Conservation (phyloP, 768 basidiomycete genomes). For the Lactarius vividus region DNA sequence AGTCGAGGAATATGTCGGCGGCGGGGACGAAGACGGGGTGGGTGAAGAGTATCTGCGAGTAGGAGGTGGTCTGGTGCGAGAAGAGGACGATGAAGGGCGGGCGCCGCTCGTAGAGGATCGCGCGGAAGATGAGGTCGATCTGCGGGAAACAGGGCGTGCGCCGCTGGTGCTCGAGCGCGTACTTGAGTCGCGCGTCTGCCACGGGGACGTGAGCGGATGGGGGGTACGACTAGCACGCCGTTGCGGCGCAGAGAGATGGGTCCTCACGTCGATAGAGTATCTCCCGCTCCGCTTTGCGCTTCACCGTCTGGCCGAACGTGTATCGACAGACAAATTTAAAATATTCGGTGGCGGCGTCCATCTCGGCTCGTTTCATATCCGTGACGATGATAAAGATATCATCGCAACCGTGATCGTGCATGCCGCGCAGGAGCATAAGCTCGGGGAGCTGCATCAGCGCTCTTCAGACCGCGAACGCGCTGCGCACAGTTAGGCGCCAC, state of each 20-base stretch:
- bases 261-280: slow-evolving; percentile 64
- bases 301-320: slow-evolving; percentile 59
- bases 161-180: slow-evolving; percentile 62
- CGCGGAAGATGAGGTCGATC: slow-evolving; percentile 74
- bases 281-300: slow-evolving; percentile 61
- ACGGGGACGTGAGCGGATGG: slow-evolving; percentile 8
- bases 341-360: slow-evolving; percentile 78
- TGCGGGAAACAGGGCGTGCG: slow-evolving; percentile 81
- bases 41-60: slow-evolving; percentile 80
- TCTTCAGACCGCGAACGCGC: not conserved
- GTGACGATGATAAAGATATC: slow-evolving; percentile 78
- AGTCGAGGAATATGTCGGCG: slow-evolving; percentile 70
- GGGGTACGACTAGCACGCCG: too few species aligned
- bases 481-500: slow-evolving; percentile 22
- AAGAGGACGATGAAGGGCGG: slow-evolving; percentile 77
- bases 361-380: slow-evolving; percentile 73
- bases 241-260: not conserved
- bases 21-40: slow-evolving; percentile 67
- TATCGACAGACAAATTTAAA: slow-evolving; percentile 71
- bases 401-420: slow-evolving; percentile 79
- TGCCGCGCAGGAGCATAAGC: slow-evolving; percentile 74
- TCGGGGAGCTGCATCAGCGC: slow-evolving; percentile 59
- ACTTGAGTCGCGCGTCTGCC: slow-evolving; percentile 65
- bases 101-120: slow-evolving; percentile 70
- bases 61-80: slow-evolving; percentile 77